These are phyloP conservation scores for Zymoseptoria ardabiliae DNA, from an alignment of 2,329 filamentous ascomycete genomes.

Conservation along the genomic window DNA sequence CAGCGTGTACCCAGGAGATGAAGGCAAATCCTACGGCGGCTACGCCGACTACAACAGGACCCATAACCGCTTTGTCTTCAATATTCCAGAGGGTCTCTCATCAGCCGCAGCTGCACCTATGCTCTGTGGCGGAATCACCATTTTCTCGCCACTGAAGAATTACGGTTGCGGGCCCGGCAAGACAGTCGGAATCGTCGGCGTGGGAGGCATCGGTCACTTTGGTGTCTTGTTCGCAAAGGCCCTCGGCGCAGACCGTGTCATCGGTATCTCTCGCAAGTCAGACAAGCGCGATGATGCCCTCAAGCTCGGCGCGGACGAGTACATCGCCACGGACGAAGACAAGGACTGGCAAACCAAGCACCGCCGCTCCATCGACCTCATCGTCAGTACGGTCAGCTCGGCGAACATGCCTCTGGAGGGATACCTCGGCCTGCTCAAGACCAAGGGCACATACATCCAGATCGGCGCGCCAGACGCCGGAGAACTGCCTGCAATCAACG, in stretches of 20 bases:
- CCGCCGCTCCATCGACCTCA: conserved; percentile 47
- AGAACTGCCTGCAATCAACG: conserved; percentile 46
- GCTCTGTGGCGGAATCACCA: conserved; percentile 69
- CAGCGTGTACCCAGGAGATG: conserved; percentile 18
- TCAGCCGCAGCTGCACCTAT: conserved; percentile 54
- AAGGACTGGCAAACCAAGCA: conserved; percentile 53
- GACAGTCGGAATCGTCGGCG: conserved; percentile 61
- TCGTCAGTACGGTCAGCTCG: conserved; percentile 51
- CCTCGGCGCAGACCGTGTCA: conserved; percentile 58
- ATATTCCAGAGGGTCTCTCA: conserved; percentile 45
- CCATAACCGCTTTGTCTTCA: conserved; percentile 48
- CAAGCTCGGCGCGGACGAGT: conserved; percentile 53
- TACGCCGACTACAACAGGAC: conserved; percentile 48
- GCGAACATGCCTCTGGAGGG: conserved; percentile 56
- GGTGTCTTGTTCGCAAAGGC: conserved; percentile 64
- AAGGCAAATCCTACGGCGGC: conserved; percentile 52
- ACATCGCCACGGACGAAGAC: conserved; percentile 52
- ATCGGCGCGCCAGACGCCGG: conserved; percentile 58
- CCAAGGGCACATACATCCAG: conserved; percentile 56
- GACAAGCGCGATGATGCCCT: conserved; percentile 53
- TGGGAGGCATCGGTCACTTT: conserved; percentile 52
- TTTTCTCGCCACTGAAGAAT: conserved; percentile 60
- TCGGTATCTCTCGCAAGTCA: conserved; percentile 55
- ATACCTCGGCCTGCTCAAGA: conserved; percentile 54
- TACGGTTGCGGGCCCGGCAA: conserved; percentile 63